Base-by-base conservation (phyloP, 2,329 filamentous ascomycete species). In the Scortechinia acanthostroma region DNA sequence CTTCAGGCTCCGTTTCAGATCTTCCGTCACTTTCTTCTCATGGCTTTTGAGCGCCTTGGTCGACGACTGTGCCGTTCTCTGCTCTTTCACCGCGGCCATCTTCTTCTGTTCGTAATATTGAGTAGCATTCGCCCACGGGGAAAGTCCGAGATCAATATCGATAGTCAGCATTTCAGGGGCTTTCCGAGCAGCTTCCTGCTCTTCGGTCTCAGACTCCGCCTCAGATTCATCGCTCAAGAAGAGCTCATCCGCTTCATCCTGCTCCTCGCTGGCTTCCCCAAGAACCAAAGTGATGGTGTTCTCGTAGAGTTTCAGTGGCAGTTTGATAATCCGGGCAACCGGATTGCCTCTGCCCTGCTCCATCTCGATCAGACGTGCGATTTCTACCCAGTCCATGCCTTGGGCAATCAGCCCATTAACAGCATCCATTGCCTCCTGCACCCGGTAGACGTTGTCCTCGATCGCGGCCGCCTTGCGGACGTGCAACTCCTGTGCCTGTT, bases 361-460 rank as follows among this genome's bases (percentile, higher is more conserved):
- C 52, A 89, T 78, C 59, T 95, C 89, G 44, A 98, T 87, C 49
- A 98, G 68, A 47, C 85, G 86, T 6, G 79, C 88, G 55, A 97
- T 91, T 52, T 96, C 87, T 10, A 89, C 81, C 93, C 93, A 98
- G 55, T 98, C 93, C 90, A 97, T 97, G 10, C 91, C 91, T 57
- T 95, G 89, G 3, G 80, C 80, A 48, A 98, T 80, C n/a, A 97
- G 69, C 1, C 88, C 88, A 60, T 95, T 97, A 45, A 98, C 84
- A 3, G 93, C 90, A 59, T 90, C 88, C 60, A 90, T 90, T 3
- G 89, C 90, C 65, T 97, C 93, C 59, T 95, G 87, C 0, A 97
- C 91, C 43, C 90, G 79, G 57, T 95, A 88, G 1, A 89, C 73
- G 55, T 98, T 97, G 19, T 89, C 88, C 60, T 95, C 81, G 35